Base-by-base conservation (phyloP, 2,329 filamentous ascomycete genomes). In the Xylaria arbuscula region DNA sequence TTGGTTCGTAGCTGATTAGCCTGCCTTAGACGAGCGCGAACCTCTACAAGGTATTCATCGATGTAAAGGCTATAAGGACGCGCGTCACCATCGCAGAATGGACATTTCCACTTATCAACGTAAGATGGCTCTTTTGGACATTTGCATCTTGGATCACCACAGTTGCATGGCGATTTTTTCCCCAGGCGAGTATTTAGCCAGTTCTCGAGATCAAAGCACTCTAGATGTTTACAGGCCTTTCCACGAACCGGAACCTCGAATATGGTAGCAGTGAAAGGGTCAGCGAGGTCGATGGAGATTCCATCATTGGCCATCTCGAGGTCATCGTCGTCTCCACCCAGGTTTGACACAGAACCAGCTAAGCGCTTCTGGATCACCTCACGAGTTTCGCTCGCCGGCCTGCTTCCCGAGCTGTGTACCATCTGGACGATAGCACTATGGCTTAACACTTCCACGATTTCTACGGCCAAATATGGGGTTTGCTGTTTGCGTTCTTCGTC, bases 141-240 rank as follows among this genome's bases (percentile, higher is more conserved):
- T 0, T 68, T 66, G 62, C 85, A 84, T 47, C 77, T 73, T 58
- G 78, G 61, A 24, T 73, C 66, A 59, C 76, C 73, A 72, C 82
- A 85, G 36, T 72, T 73, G 28, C 72, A 72, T 28, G 34, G 2
- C 13, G 75, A 72, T 28, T 80, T 77, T 68, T 85, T 86, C 15
- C 81, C 80, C 5, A 84, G 83, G 50, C 93, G 88, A 5, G 91
- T 93, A 15, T 84, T 79, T 9, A 99, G 86, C 83, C 93, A 98
- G 0, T 88, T 94, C 22, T 92, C 87, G 8, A 98, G 88, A 77
- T 98, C 95, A 77, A 98, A 98, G 77, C 94, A 97, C 76, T 98
- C 93, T 42, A 91, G 83, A 77, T 99, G 95, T 28, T 83, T 82
- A 78, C 96, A 99, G 2, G 79, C 74, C 8, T 75, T 81, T 32